Evolutionary conservation across 2,329 filamentous ascomycete species (phyloP).

Genomic region (Colletotrichum lini): DNA sequence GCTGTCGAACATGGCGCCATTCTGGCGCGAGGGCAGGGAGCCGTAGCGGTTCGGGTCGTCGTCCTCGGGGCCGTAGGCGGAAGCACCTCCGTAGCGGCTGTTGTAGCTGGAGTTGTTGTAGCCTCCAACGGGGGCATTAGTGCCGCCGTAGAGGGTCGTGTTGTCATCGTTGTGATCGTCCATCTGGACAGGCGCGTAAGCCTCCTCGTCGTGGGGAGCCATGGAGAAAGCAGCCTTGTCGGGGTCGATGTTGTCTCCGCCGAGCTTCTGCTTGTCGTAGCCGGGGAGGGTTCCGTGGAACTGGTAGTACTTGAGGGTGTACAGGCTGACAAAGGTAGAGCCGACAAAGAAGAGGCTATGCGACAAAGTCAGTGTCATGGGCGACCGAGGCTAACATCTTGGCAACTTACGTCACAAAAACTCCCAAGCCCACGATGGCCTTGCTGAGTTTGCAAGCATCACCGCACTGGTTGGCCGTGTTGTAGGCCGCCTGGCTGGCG

Average conservation of each 20-base stretch:
- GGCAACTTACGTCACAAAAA: constrained; percentile 72
- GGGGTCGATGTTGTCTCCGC: constrained; percentile 71
- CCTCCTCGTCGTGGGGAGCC: constrained; percentile 76
- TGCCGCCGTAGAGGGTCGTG: constrained; percentile 51
- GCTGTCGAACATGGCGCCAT: constrained; percentile 62
- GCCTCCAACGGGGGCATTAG: constrained; percentile 46
- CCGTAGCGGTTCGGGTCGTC: constrained; percentile 59
- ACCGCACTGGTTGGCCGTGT: constrained; percentile 69
- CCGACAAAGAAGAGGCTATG: constrained; percentile 69
- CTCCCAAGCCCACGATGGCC: constrained; percentile 72
- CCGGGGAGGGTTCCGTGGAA: constrained; percentile 74
- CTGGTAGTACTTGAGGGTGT: constrained; percentile 73
- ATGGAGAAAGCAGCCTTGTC: constrained; percentile 80
- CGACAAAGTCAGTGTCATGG: constrained; percentile 37
- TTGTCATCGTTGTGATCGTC: constrained; percentile 63
- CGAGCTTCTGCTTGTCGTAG: constrained; percentile 66
- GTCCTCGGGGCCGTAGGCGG: constrained; percentile 48
- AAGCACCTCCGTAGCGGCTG: constrained; percentile 50
- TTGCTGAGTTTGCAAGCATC: constrained; percentile 73
- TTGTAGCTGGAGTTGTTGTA: constrained; percentile 55
- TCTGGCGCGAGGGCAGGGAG: constrained; percentile 53
- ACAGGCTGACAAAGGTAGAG: constrained; percentile 70
- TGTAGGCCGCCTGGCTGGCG: constrained; percentile 75
- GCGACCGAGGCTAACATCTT: neutral
- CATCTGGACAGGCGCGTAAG: constrained; percentile 73